Evolutionary conservation across 2,329 filamentous ascomycete species (phyloP).

Genomic region (Epichloe brachyelytri): DNA sequence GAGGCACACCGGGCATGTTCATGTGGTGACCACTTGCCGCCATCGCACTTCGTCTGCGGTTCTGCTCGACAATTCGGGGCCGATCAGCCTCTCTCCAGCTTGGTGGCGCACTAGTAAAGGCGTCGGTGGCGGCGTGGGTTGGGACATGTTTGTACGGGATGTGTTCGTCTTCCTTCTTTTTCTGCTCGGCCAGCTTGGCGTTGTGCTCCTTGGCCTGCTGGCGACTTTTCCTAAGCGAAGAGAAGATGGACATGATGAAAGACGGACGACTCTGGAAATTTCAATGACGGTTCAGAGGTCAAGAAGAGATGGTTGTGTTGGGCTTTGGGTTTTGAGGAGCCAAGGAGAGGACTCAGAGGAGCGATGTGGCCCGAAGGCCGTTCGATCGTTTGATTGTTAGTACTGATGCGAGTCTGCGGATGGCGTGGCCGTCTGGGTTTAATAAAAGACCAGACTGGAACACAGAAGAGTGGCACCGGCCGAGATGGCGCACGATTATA

Average conservation of each 20-base stretch:
- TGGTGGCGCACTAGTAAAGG: slow-evolving; percentile 39
- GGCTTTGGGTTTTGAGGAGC: not conserved
- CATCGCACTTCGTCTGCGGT: slow-evolving; percentile 36
- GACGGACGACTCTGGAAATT: not conserved
- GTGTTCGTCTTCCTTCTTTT: slow-evolving; percentile 25
- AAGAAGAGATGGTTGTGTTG: not conserved
- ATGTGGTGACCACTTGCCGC: slow-evolving; percentile 25
- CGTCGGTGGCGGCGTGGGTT: slow-evolving; percentile 48
- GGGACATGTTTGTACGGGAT: slow-evolving; percentile 46
- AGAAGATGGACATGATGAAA: slow-evolving; percentile 42
- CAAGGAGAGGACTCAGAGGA: too few species aligned
- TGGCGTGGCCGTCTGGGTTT: too few species aligned
- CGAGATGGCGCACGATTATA: slow-evolving; percentile 2
- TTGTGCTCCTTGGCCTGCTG: slow-evolving; percentile 43
- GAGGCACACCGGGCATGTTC: slow-evolving; percentile 27
- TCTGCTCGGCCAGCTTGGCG: slow-evolving; percentile 33
- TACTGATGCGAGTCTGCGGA: too few species aligned
- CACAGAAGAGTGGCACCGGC: not conserved
- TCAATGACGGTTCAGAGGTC: not conserved
- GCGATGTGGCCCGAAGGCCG: too few species aligned
- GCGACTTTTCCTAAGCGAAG: slow-evolving; percentile 36
- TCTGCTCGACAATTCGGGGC: slow-evolving; percentile 35
- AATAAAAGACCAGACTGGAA: not conserved
- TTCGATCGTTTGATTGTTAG: too few species aligned
- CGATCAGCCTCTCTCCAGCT: slow-evolving; percentile 36